Percentiles rank a stretch among this genome's conserved stretches.
Evolutionary conservation across 495 filamentous ascomycete genomes (phyloP).

Genomic region (Aspergillus biplanus): DNA sequence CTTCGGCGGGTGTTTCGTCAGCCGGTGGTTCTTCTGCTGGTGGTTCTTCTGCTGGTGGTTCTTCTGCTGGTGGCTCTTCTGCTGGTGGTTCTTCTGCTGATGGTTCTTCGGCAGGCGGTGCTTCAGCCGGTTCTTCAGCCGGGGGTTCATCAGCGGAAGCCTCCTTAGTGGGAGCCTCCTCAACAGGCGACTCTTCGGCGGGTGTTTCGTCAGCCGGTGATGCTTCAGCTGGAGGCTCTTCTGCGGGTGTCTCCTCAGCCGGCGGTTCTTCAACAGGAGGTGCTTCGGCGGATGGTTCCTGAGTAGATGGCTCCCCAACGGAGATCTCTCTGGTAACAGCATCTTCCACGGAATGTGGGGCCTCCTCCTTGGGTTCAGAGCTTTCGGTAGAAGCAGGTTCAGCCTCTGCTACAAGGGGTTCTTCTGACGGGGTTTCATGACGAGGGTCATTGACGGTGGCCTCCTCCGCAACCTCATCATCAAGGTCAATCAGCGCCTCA

Average conservation of each 20-base stretch:
- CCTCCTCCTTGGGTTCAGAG: constrained; percentile 17
- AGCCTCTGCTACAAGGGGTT: constrained; percentile 3
- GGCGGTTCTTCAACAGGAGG: constrained; percentile 5
- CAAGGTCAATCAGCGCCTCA: constrained; percentile 20
- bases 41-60: constrained; percentile 10
- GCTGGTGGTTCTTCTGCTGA: constrained; percentile 5
- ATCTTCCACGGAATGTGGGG: constrained; percentile 16
- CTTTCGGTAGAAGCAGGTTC: constrained; percentile 17
- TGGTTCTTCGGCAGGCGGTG: neutral
- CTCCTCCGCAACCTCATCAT: constrained; percentile 22
- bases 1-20: constrained; percentile 19
- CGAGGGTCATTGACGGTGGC: constrained; percentile 14
- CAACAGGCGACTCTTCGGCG: constrained; percentile 7
- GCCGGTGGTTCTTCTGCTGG: constrained; percentile 13
- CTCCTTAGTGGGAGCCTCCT: constrained; percentile 10
- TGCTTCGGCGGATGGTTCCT: constrained; percentile 19
- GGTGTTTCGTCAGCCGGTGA: neutral
- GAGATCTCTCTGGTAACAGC: constrained; percentile 1
- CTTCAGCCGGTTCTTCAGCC: constrained; percentile 1
- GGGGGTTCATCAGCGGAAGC: constrained; percentile 9
- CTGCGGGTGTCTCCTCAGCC: constrained; percentile 1
- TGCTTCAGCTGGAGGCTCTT: neutral
- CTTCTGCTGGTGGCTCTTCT: constrained; percentile 20
- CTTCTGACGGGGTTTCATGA: neutral
- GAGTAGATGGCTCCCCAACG: constrained; percentile 11